Evolutionary conservation across 2,329 filamentous ascomycete genomes (phyloP).

Genomic region (Sporothrix mexicana): DNA sequence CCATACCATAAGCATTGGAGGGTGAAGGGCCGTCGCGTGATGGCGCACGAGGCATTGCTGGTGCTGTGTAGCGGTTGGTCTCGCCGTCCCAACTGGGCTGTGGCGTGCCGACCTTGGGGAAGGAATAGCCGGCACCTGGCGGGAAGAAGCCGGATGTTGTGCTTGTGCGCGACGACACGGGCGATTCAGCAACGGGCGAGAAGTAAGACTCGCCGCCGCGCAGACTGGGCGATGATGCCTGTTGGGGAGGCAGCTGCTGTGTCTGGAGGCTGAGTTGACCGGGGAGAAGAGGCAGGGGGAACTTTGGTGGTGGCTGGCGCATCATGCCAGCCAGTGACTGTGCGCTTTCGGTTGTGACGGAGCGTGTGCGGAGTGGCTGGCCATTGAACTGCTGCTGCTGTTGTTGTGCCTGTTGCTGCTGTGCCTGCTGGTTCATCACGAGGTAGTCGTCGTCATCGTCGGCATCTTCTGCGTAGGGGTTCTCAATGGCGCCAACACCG

Average conservation of each 20-base stretch:
- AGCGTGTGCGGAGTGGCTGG: slow-evolving; percentile 75
- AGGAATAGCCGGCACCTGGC: slow-evolving; percentile 60
- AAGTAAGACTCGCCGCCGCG: slow-evolving; percentile 85
- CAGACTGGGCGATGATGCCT: slow-evolving; percentile 64
- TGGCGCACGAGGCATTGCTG: slow-evolving; percentile 80
- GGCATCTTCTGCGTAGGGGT: slow-evolving; percentile 75
- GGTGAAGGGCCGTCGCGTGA: slow-evolving; percentile 75
- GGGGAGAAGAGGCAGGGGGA: slow-evolving; percentile 67
- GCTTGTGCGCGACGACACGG: slow-evolving; percentile 76
- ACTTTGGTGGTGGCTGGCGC: slow-evolving; percentile 70
- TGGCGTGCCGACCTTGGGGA: slow-evolving; percentile 75
- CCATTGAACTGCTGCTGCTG: slow-evolving; percentile 46
- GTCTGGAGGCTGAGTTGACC: slow-evolving; percentile 73
- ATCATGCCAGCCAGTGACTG: slow-evolving; percentile 63
- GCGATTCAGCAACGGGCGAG: slow-evolving; percentile 82
- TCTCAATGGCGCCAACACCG: slow-evolving; percentile 64
- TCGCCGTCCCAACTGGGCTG: slow-evolving; percentile 70
- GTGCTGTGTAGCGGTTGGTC: slow-evolving; percentile 81
- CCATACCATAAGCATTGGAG: slow-evolving; percentile 64
- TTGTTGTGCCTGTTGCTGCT: slow-evolving; percentile 40
- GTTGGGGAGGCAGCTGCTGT: slow-evolving; percentile 45
- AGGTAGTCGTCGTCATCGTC: slow-evolving; percentile 67
- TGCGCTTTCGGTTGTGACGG: slow-evolving; percentile 73
- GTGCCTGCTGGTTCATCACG: slow-evolving; percentile 45
- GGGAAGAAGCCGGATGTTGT: slow-evolving; percentile 75